Evolutionary conservation across 2,329 filamentous ascomycete genomes (phyloP), one percentile per base, ranked within the genome.

Genomic region (Alternaria brassicicola): DNA sequence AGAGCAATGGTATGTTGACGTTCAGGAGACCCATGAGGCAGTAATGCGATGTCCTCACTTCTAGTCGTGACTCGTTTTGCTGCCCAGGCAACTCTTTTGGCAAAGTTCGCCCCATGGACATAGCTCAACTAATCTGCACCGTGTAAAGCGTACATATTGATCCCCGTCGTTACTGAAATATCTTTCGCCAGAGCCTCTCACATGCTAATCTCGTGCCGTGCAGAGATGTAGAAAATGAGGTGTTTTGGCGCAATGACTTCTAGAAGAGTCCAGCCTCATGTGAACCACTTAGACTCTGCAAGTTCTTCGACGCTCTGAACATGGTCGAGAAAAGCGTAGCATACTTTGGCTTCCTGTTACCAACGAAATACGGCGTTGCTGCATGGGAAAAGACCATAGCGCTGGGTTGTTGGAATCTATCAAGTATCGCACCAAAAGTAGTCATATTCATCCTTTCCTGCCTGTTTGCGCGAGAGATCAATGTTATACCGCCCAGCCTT

Each of bases 91-190:
- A 30, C 8, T 23, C 43, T 1, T 31, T 33, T 46, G 17, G 43
- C 17, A 6, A 46, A 46, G 28, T 28, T 31, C 17, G 17, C 9
- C 9, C 0, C 43, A 15, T 2, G 43, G 6, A 31, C 2, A 0
- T n/a, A 0, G 28, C 17, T 10, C 1, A 6, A 1, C 4, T 10
- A 21, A 6, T 3, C 2, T 13, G 4, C 41, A 19, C 26, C 26
- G 0, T 12, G 2, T 15, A 46, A 4, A n/a, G 17, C 7, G 1
- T 13, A 7, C 12, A 30, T 1, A 1, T 31, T 2, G 6, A 31
- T 31, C 4, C 0, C 1, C 1, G 28, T 46, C 1, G 0, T 31
- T 1, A 1, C 12, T 2, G 3, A 7, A 2, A 46, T 31, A 1
- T 9, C 2, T 0, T 15, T 0, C 31, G 12, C 43, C 28, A 21